Conservation (phyloP, 2,329 filamentous ascomycete species). For the Calonectria hongkongensis region DNA sequence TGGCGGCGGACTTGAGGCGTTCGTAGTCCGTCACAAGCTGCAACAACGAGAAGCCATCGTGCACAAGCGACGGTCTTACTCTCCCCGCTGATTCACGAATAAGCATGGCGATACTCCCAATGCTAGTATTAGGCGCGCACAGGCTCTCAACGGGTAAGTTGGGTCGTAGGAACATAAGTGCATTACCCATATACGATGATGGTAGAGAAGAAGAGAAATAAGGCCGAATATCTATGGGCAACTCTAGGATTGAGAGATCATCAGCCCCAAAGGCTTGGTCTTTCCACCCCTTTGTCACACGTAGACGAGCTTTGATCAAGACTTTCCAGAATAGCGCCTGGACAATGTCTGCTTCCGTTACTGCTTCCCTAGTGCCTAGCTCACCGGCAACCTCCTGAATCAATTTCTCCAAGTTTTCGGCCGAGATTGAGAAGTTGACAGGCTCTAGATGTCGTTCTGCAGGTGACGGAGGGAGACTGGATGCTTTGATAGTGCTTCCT, state of each 20-base stretch:
- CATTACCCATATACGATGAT: constrained; percentile 52
- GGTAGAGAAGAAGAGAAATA: constrained; percentile 56
- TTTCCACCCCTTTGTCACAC: constrained; percentile 51
- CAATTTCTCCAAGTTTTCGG: constrained; percentile 55
- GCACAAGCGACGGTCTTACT: constrained; percentile 53
- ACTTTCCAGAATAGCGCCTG: constrained; percentile 64
- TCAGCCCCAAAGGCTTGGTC: constrained; percentile 44
- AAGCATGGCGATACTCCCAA: constrained; percentile 50
- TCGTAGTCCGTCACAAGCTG: constrained; percentile 53
- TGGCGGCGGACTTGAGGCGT: constrained; percentile 50
- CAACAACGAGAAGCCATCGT: constrained; percentile 55
- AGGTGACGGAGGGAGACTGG: constrained; percentile 47
- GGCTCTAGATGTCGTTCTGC: constrained; percentile 52
- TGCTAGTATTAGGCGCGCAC: constrained; percentile 51
- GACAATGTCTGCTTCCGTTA: constrained; percentile 60
- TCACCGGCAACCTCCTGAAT: constrained; percentile 55
- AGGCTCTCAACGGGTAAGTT: constrained; percentile 52
- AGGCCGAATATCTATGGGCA: constrained; percentile 57
- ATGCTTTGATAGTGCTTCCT: not conserved
- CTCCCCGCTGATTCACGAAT: constrained; percentile 52
- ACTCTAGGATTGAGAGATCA: constrained; percentile 58
- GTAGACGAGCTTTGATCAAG: constrained; percentile 58
- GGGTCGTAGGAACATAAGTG: constrained; percentile 53
- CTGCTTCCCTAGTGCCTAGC: constrained; percentile 48
- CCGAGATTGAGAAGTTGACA: constrained; percentile 57